Percentiles rank a stretch among this genome's conserved stretches.
Evolutionary conservation across 2,329 filamentous ascomycete genomes (phyloP).

Genomic region (Endocalyx cinctus): DNA sequence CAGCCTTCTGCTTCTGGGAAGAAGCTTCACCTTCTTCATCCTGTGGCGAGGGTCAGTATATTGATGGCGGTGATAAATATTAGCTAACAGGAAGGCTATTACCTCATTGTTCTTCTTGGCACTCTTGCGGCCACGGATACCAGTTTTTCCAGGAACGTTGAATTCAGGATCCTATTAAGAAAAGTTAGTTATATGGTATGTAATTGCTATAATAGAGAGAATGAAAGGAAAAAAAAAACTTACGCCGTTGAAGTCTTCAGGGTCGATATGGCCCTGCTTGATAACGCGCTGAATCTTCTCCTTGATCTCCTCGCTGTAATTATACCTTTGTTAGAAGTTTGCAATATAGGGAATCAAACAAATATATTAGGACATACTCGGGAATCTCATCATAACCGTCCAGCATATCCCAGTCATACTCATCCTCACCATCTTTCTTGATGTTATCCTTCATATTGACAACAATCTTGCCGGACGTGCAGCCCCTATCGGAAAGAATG

Average conservation of each 20-base stretch:
- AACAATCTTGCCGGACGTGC: slow-evolving; percentile 73
- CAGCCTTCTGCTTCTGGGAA: slow-evolving; percentile 25
- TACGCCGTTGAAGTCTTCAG: slow-evolving; percentile 87
- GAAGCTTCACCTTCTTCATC: slow-evolving; percentile 17
- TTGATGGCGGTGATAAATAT: neutral
- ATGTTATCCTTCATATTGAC: slow-evolving; percentile 57
- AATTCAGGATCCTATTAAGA: slow-evolving; percentile 62
- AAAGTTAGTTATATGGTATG: slow-evolving; percentile 3
- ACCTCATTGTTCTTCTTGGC: slow-evolving; percentile 32
- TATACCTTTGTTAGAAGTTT: slow-evolving; percentile 11
- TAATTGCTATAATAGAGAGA: slow-evolving; percentile 7
- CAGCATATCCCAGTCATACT: slow-evolving; percentile 59
- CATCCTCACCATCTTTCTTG: slow-evolving; percentile 40
- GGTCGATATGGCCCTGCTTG: slow-evolving; percentile 72
- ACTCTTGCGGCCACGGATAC: slow-evolving; percentile 55
- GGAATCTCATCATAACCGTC: slow-evolving; percentile 84
- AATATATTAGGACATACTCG: slow-evolving; percentile 30
- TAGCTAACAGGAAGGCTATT: no score
- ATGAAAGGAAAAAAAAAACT: slow-evolving; percentile 29
- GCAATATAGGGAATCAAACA: neutral
- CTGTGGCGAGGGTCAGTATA: neutral
- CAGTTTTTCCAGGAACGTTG: slow-evolving; percentile 64
- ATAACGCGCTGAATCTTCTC: slow-evolving; percentile 71
- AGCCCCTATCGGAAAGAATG: no score
- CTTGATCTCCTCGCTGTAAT: slow-evolving; percentile 47